Base-by-base conservation (phyloP, 805 yeast genomes). In the Barnettozyma sucrosica region DNA sequence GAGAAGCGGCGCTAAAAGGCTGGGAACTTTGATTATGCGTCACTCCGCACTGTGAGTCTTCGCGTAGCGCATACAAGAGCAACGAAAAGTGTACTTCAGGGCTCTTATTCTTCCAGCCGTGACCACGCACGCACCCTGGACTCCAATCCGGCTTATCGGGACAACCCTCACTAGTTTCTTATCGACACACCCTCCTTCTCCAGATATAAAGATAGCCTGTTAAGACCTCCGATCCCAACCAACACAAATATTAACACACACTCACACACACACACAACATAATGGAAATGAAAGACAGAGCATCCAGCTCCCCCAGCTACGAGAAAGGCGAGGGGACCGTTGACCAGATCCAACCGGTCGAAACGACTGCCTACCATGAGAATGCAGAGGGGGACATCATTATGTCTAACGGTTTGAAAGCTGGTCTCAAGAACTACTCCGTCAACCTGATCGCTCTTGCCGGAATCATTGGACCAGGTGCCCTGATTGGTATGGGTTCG, bases 391-490 rank as follows among this genome's bases (percentile, higher is more conserved):
- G 64, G 21, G 63, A 60, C 21, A 44, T 61, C 14, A 62, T 67
- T 30, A 60, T 67, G 14, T 51, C 57, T 11, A 58, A 66, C 9
- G 66, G 72, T 11, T 59, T 75, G 36, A 72, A 73, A 49, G 68
- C 77, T 49, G 74, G 71, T 20, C 64, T 77, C 20, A 75, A 75
- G 51, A 74, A 76, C 53, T 62, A 80, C 48, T 79, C 75, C 56
- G 67, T 76, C 36, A 71, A 80, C 13, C 57, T 77, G 46, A 69
- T 77, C 45, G 79, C 80, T 3, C 54, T 77, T 8, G 80, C 82
- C 23, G 83, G 83, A 36, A 72, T 79, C 44, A 75, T 79, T 47
- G 84, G 84, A 0, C 83, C 83, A 1, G 84, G 83, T 51, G 73
- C 72, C 24, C 65, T 77, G 43, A 71, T 79, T 23, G 79, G 80